Evolutionary conservation across 2,329 filamentous ascomycete genomes (phyloP).

Genomic region (Diaporthe longicolla): DNA sequence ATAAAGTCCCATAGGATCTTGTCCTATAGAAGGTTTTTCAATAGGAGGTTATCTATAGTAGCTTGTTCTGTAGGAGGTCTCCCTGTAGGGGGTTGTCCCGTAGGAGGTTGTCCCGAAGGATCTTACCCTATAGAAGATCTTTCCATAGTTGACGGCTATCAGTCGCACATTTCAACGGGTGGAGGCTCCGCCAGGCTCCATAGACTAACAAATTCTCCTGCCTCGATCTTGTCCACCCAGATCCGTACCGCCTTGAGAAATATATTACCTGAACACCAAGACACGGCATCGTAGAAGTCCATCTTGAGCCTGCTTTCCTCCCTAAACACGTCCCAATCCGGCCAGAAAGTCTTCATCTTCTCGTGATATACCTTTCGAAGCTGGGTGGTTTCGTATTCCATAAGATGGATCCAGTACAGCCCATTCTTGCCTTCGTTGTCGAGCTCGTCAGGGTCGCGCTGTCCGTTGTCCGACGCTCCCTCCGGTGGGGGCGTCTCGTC

Average conservation of each 20-base stretch:
- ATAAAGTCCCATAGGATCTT: no score
- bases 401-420: not conserved
- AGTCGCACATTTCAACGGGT: no score
- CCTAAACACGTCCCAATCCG: slow-evolving; percentile 48
- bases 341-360: slow-evolving; percentile 50
- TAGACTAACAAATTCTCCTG: not conserved
- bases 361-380: slow-evolving; percentile 48
- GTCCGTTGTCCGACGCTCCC: not conserved
- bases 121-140: no score
- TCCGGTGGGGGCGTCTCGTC: not conserved
- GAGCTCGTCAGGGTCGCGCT: not conserved
- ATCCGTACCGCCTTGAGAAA: not conserved
- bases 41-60: no score
- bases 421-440: not conserved
- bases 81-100: no score
- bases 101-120: no score
- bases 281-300: not conserved
- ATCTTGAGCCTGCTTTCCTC: not conserved
- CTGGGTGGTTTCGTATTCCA: slow-evolving; percentile 8
- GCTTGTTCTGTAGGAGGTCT: no score
- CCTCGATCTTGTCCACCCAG: not conserved
- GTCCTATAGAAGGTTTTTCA: no score
- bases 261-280: not conserved
- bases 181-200: not conserved
- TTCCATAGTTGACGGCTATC: no score